Percentiles rank a stretch among this genome's conserved stretches.
These are phyloP conservation scores for Elongisporangium prolatum DNA, from an alignment of 352 stramenopile species.

Conservation along the genomic window DNA sequence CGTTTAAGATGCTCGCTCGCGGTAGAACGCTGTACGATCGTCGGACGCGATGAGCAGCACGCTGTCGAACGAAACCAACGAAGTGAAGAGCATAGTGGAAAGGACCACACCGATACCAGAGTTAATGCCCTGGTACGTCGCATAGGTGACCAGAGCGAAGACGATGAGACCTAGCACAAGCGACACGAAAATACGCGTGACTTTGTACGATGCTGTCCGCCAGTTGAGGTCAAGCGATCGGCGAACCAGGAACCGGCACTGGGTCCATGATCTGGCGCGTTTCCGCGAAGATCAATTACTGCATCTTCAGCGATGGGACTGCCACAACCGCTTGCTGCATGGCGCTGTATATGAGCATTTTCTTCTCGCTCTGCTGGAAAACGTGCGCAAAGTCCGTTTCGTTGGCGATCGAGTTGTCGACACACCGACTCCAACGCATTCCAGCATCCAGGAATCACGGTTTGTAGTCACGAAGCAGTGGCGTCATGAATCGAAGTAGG, in stretches of 20 bases:
- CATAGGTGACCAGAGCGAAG: constrained; percentile 23
- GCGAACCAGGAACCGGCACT: constrained; percentile 22
- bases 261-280: constrained; percentile 23
- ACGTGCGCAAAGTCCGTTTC: constrained; percentile 10
- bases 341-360: constrained; percentile 8
- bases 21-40: constrained; percentile 87
- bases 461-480: constrained; percentile 32
- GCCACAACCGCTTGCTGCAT: constrained; percentile 17
- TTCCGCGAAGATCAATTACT: constrained; percentile 23
- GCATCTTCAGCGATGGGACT: constrained; percentile 8
- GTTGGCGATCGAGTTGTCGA: constrained; percentile 10
- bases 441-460: constrained; percentile 12
- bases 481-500: constrained; percentile 21
- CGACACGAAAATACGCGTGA: constrained; percentile 50
- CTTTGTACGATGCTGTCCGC: constrained; percentile 74
- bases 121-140: constrained; percentile 16
- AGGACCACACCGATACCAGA: constrained; percentile 61
- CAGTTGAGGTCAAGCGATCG: constrained; percentile 35
- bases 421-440: constrained; percentile 30
- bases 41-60: constrained; percentile 69
- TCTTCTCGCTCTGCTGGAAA: constrained; percentile 30
- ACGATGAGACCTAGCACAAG: constrained; percentile 44
- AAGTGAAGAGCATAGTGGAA: constrained; percentile 54
- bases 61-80: constrained; percentile 67
- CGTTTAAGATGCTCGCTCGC: constrained; percentile 81